A percentile compares a stretch with the other conserved stretches of the same genome.
These are phyloP conservation scores for Globisporangium takayamanum DNA, from an alignment of 352 stramenopile species.

Conservation along the genomic window DNA sequence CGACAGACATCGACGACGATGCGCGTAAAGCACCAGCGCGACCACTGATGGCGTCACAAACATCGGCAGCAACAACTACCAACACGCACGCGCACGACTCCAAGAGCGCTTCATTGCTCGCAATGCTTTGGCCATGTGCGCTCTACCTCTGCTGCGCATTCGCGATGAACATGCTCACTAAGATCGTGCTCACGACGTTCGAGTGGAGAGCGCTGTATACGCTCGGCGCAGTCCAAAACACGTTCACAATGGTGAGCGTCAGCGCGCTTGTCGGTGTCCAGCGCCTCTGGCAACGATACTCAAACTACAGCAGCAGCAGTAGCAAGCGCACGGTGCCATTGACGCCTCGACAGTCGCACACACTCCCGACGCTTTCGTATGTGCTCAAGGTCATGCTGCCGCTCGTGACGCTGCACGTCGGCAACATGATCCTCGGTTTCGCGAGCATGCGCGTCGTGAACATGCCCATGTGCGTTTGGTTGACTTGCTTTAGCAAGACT, in stretches of 20 bases:
- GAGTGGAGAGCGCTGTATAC: conserved; percentile 54
- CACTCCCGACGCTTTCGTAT: conserved; percentile 3
- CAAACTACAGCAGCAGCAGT: background rate
- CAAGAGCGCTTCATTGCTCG: conserved; percentile 8
- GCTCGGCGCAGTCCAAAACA: conserved; percentile 53
- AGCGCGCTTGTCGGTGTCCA: conserved; percentile 20
- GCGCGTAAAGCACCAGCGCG: background rate
- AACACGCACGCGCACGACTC: too few relatives aligned
- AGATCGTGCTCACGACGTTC: conserved; percentile 57
- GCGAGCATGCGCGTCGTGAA: conserved; percentile 60
- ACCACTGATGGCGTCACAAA: too few relatives aligned
- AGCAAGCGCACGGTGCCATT: background rate
- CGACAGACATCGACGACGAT: too few relatives aligned
- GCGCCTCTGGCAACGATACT: conserved; percentile 3
- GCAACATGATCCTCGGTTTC: conserved; percentile 65
- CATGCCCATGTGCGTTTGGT: conserved; percentile 55
- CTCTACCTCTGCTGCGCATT: conserved; percentile 66
- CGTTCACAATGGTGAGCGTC: conserved; percentile 47
- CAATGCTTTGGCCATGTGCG: conserved; percentile 50
- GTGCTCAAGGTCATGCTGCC: conserved; percentile 36
- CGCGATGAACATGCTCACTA: conserved; percentile 75
- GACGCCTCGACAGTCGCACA: background rate
- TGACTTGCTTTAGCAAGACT: too few relatives aligned
- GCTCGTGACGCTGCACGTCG: conserved; percentile 42
- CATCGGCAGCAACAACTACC: background rate